Base-by-base conservation (phyloP, 2,329 filamentous ascomycete genomes). In the Colletotrichum incanum region DNA sequence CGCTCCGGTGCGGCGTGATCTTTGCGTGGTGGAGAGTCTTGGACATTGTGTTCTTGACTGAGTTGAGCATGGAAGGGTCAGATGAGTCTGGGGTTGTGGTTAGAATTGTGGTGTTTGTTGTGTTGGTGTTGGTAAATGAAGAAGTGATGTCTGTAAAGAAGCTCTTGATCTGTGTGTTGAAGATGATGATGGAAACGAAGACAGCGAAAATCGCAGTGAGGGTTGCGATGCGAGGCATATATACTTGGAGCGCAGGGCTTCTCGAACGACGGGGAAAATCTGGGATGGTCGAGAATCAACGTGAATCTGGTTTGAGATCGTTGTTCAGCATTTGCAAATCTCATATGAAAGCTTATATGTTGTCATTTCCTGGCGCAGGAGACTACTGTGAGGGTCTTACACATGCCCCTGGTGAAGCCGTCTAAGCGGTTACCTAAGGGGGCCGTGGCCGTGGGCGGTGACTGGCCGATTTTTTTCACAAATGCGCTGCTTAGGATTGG, bases 1-100 rank as follows among this genome's bases (percentile, higher is more conserved):
- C 85, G 76, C 93, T 96, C 71, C 89, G 90, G 75, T 95, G 93
- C 65, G 92, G 92, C 47, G 89, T 89, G 84, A 97, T 93, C 78
- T 93, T 93, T 76, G 91, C 91, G 82, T 93, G 88, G 47, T 86
- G 82, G 73, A 93, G 89, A 49, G 88, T 84, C 81, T 90, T 91
- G 67, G 90, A 87, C 90, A 93, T 92, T 77, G 84, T 84, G 76
- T 80, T 84, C 75, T 84, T 87, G 77, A 81, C 74, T 4, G 79
- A 71, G 77, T 81, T 85, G 78, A 82, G 73, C 77, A 79, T 82
- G 65, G 70, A 55, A 64, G 64, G 56, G 5, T 41, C 45, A 50
- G 23, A 55, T 73, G 64, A 64, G 68, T 45, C 49, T 66, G 66
- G 18, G 1, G 1, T 6, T 68, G 66, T 61, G 67, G 56, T 55